Evolutionary conservation across 2,329 filamentous ascomycete species (phyloP), one percentile per base, ranked within the genome.

Genomic region (Fusarium brachygibbosum): DNA sequence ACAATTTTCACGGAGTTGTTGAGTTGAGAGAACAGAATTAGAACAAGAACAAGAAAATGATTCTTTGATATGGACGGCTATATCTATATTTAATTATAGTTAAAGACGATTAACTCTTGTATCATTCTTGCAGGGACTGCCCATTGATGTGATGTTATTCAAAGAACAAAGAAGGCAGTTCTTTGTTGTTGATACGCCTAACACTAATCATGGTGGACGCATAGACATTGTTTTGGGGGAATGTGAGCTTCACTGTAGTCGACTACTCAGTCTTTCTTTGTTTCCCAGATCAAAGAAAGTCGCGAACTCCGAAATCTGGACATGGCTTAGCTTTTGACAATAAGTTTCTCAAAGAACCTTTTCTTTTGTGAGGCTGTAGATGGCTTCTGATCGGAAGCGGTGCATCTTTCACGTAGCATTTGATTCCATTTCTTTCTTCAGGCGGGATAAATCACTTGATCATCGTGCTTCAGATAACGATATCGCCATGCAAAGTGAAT

Each of bases 101-200:
- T 8, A 16, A 35, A n/a, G 4, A 3, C 9, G 13, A 12, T 9
- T 28, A 4, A 25, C 14, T 23, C 14, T 46, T 38, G 16, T 9
- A 3, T 8, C 38, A 28, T 31, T 19, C 6, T 19, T 25, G 14
- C 12, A 23, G 5, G 11, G 13, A 11, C 32, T 23, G 11, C 16
- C 21, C 17, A 19, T 35, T 28, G 31, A 58, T 41, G 7, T n/a
- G 60, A 60, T 41, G 46, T 50, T 68, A 51, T 66, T 58, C 55
- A 51, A 38, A 64, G 66, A 70, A 74, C 68, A 73, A 74, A 74
- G 72, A 68, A 72, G 42, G 16, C 1, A 8, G 3, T 46, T 48
- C 67, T 59, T 74, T 72, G 67, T 74, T 61, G 14, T n/a, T 23
- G 12, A n/a, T 28, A 19, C 8, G 4, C 37, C 19, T 37, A 6